A percentile compares a stretch with the other conserved stretches of the same genome.
Evolutionary conservation across 2,329 filamentous ascomycete genomes (phyloP).

Genomic region (Botrytis pseudocinerea): DNA sequence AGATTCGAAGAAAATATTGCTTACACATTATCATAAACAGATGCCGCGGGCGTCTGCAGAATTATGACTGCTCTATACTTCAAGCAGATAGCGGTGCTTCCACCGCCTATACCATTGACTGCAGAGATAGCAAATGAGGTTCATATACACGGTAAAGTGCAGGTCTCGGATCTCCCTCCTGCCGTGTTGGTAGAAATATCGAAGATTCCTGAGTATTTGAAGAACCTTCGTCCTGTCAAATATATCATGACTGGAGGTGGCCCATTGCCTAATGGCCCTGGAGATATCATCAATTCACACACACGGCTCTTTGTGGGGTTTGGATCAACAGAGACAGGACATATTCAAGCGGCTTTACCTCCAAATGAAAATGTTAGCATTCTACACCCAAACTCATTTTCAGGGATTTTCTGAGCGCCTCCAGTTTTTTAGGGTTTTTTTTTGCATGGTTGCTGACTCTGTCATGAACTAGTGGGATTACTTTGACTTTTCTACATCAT

Average conservation of each 20-base stretch:
- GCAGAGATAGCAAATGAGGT: constrained; percentile 1
- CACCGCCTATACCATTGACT: constrained; percentile 5
- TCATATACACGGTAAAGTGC: constrained; percentile 5
- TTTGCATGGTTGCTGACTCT: neutral
- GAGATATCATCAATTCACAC: constrained; percentile 4
- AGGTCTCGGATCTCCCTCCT: neutral
- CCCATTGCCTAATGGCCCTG: neutral
- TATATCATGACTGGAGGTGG: constrained; percentile 13
- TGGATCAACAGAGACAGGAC: constrained; percentile 15
- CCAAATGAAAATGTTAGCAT: neutral
- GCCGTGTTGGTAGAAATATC: constrained; percentile 13
- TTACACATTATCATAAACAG: neutral
- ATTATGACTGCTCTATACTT: constrained; percentile 6
- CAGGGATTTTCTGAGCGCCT: too few relatives aligned
- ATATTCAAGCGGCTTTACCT: neutral
- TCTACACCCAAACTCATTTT: too few relatives aligned
- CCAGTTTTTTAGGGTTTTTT: too few relatives aligned
- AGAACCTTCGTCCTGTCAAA: neutral
- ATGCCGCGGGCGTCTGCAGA: constrained; percentile 13
- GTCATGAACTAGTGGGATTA: constrained; percentile 1
- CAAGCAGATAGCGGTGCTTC: constrained; percentile 1
- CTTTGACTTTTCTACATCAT: constrained; percentile 18
- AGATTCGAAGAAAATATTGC: neutral
- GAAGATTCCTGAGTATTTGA: constrained; percentile 3
- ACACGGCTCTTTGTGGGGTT: neutral